Base-by-base conservation (phyloP, 805 yeast genomes). In the Maudiozyma barnettii region DNA sequence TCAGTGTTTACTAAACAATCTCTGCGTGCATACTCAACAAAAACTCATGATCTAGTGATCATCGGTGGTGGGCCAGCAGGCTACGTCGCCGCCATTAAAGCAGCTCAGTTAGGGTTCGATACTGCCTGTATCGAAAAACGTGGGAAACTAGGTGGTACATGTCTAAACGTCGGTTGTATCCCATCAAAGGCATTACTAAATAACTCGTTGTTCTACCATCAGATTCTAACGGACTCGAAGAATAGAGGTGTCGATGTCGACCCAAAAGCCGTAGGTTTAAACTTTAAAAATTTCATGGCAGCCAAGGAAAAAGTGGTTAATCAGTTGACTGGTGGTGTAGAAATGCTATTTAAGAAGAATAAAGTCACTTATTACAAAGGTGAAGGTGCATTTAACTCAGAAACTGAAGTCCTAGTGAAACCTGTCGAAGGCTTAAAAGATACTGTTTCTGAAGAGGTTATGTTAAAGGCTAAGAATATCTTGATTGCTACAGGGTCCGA, bases 1-100 rank as follows among this genome's bases (percentile, higher is more conserved):
- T 46, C 55, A 19, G 38, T 39, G 9, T 36, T 48, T 22, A 44
- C 44, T 5, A 36, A 13, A 29, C 26, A 29, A 19, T 36, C 41
- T 10, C 9, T 44, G 5, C 46, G 46, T 39, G n/a, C 21, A 13
- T 53, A 51, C 45, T 56, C 64, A 30, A 57, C 57, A 18, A 37
- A 37, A 23, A 21, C 22, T 19, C 93, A 87, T 66, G 98, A 93
- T 63, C 79, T 93, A 47, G 95, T 91, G 47, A 87, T 93, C 59
- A 84, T 93, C 63, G 99, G 99, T 58, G 98, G 97, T 60, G 99
- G 99, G 50, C 99, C 99, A 57, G 99, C 98, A 69, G 99, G 99
- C 53, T 93, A 93, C 68, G 93, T 93, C 59, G 98, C 97, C 47
- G 99, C 99, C 62, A 93, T 93, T 69, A 91, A 88, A 70, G 96